Evolutionary conservation across 2,329 filamentous ascomycete genomes (phyloP).

Genomic region (Verticillium albo-atrum): DNA sequence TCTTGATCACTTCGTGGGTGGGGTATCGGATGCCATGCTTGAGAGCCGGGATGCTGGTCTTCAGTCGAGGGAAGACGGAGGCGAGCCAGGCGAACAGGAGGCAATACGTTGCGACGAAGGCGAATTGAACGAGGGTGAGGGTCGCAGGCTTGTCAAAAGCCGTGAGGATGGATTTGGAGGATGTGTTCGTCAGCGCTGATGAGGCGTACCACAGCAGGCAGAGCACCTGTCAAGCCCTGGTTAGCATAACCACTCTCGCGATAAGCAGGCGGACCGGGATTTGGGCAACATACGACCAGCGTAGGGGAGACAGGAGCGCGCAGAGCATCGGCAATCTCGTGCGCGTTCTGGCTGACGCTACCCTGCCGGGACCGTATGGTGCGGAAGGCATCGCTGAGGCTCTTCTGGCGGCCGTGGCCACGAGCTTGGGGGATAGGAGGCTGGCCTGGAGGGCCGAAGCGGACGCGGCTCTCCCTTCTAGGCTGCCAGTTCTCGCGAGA

Average conservation of each 20-base stretch:
- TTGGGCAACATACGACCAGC: slow-evolving; percentile 63
- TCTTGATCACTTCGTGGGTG: slow-evolving; percentile 74
- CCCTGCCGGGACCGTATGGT: slow-evolving; percentile 76
- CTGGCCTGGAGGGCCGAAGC: not conserved
- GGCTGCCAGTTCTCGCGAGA: slow-evolving; percentile 57
- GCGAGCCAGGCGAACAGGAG: slow-evolving; percentile 74
- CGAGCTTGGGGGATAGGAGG: slow-evolving; percentile 1
- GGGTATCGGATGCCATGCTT: slow-evolving; percentile 80
- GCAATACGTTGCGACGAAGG: slow-evolving; percentile 86
- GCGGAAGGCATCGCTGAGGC: slow-evolving; percentile 80
- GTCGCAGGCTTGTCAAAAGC: slow-evolving; percentile 88
- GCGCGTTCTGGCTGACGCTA: slow-evolving; percentile 88
- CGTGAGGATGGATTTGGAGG: slow-evolving; percentile 93
- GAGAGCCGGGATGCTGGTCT: slow-evolving; percentile 69
- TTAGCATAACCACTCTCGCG: not conserved
- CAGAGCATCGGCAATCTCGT: slow-evolving; percentile 87
- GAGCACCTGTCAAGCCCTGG: slow-evolving; percentile 55
- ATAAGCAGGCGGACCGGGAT: not conserved
- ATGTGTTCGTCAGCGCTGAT: slow-evolving; percentile 94
- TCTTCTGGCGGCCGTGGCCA: slow-evolving; percentile 73
- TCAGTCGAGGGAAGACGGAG: slow-evolving; percentile 64
- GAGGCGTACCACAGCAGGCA: slow-evolving; percentile 93
- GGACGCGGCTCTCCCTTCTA: slow-evolving; percentile 41
- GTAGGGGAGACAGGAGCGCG: slow-evolving; percentile 84
- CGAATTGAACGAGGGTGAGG: slow-evolving; percentile 89